These are phyloP conservation scores for Salmacisia buchloeana DNA, from an alignment of 1,284 basidiomycete genomes.

Conservation along the genomic window DNA sequence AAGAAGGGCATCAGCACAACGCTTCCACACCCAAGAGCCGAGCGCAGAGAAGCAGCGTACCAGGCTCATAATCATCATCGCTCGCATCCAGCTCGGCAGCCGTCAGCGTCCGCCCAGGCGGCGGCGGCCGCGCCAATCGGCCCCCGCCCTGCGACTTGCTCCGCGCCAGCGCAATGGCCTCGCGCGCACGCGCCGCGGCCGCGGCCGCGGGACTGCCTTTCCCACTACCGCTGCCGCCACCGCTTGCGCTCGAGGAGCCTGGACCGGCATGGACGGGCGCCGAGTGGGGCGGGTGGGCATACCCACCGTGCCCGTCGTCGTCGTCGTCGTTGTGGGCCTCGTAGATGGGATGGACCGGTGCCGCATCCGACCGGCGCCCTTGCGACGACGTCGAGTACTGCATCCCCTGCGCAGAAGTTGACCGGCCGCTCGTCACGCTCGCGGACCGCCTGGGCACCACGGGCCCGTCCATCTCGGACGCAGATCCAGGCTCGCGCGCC, in stretches of 20 bases:
- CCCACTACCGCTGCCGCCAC: background rate
- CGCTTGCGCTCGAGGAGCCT: background rate
- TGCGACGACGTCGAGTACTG: background rate
- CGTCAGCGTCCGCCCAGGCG: constrained; percentile 33
- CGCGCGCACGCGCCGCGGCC: constrained; percentile 10
- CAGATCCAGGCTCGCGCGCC: no score
- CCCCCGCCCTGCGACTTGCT: constrained; percentile 29
- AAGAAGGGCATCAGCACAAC: background rate
- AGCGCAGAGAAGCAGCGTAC: background rate
- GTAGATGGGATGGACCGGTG: no score
- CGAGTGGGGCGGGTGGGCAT: no score
- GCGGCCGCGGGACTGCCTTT: background rate
- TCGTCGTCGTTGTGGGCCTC: no score
- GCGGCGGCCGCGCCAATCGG: constrained; percentile 21
- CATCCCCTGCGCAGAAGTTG: background rate
- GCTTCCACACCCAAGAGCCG: background rate
- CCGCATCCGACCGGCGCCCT: no score
- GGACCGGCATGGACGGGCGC: no score
- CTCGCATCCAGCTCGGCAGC: constrained; percentile 43
- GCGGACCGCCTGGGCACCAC: background rate
- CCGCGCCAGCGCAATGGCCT: constrained; percentile 28
- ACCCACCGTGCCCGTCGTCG: no score
- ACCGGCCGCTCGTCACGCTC: background rate
- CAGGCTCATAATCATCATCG: constrained; percentile 45
- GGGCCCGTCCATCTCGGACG: background rate